Base-by-base conservation (phyloP, 371 early-diverging fungal genomes). In the Mortierella sp. region DNA sequence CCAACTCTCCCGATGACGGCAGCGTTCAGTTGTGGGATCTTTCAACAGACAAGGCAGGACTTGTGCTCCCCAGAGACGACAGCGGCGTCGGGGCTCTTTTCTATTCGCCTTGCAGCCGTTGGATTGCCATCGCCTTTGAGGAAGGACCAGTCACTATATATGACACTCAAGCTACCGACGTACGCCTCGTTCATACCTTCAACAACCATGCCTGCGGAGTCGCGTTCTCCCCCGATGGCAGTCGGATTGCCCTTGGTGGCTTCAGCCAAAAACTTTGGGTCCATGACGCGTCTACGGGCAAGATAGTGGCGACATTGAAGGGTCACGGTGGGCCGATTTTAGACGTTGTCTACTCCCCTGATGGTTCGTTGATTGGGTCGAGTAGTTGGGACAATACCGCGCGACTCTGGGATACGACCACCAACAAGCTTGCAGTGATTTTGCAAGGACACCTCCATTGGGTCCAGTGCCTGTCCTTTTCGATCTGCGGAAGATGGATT, bases 401-500 rank as follows among this genome's bases (percentile, higher is more conserved):
- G 1, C 77, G 77, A 14, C 27, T 70, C 6, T 77, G 77, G 77
- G 58, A 77, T 46, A 4, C 46, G n/a, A 16, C 68, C 27, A 70
- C 68, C 27, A 38, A 70, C 29, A 43, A 44, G 7, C 14, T 14
- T 44, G 43, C 5, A 14, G 29, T 12, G 14, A 38, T 68, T 11
- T 4, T 58, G 0, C 46, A 3, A 0, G 35, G 48, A 4, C 73
- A 65, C 2, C 0, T 11, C n/a, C 0, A 74, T 4, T 38, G 55
- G 27, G 43, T 74, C 3, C 38, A 21, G 8, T 54, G 55, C 5
- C 27, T 44, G n/a, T 0, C 38, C 0, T 75, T 46, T 29, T 75
- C 68, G 10, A 46, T 38, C 32, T 51, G 75, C 21, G 49, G 75
- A 7, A 41, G 14, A 21, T 54, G 48, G 68, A 32, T 75, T 4